A percentile compares a stretch with the other conserved stretches of the same genome.
Evolutionary conservation across 495 filamentous ascomycete genomes (phyloP).

Genomic region (Oidiodendron maius): DNA sequence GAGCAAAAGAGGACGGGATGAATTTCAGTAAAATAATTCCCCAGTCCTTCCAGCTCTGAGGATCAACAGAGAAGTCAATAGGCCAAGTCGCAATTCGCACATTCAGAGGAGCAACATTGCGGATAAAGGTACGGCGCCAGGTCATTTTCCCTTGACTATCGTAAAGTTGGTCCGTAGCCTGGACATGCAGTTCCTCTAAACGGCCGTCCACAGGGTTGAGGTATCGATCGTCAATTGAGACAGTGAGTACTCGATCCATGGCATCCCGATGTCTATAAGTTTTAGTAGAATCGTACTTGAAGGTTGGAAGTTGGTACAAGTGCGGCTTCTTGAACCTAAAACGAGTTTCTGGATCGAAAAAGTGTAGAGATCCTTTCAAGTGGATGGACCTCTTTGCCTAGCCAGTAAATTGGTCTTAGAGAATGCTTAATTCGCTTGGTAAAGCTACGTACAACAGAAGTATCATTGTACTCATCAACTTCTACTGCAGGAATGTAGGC

Average conservation of each 20-base stretch:
- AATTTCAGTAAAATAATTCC: too few species aligned
- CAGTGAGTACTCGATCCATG: background rate
- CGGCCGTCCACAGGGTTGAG: background rate
- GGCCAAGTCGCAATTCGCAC: slow-evolving; percentile 1
- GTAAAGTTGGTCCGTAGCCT: background rate
- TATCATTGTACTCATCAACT: too few species aligned
- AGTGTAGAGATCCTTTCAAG: too few species aligned
- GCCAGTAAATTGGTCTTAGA: too few species aligned
- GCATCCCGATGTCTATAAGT: background rate
- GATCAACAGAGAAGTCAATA: background rate
- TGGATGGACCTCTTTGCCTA: too few species aligned
- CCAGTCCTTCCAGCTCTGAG: too few species aligned
- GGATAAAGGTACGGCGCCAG: background rate
- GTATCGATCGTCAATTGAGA: background rate
- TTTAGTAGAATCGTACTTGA: background rate
- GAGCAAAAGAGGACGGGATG: too few species aligned
- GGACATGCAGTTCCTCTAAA: background rate
- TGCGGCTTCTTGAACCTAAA: too few species aligned
- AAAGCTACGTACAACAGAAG: too few species aligned
- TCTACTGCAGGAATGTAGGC: too few species aligned
- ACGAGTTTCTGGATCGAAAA: too few species aligned
- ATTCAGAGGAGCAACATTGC: background rate
- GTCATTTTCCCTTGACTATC: background rate
- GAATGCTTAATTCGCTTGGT: too few species aligned
- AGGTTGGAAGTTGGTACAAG: background rate